A percentile compares a stretch with the other conserved stretches of the same genome.
These are phyloP conservation scores for Micromonas commoda DNA, from an alignment of 139 green algal species.

Conservation along the genomic window DNA sequence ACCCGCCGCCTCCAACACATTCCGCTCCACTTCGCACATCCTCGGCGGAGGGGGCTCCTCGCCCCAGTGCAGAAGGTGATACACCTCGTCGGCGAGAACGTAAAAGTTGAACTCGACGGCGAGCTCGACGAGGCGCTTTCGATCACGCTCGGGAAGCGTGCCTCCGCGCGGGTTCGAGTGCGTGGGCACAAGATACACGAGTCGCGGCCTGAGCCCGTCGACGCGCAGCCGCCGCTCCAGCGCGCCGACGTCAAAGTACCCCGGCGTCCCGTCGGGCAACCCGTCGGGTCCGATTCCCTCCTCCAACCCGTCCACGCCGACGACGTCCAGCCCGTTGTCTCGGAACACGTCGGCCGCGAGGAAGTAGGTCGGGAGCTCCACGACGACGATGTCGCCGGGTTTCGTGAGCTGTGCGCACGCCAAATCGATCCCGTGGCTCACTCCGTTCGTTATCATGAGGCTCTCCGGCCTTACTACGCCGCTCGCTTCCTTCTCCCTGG, in stretches of 20 bases:
- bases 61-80: background rate
- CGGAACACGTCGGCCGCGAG: background rate
- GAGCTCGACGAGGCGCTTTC: background rate
- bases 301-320: background rate
- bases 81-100: constrained; percentile 9
- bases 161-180: background rate
- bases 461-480: background rate
- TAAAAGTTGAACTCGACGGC: background rate
- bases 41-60: background rate
- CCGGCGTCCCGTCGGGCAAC: too few relatives aligned
- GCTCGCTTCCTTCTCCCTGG: background rate
- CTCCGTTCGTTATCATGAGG: background rate
- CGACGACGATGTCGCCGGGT: background rate
- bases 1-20: background rate
- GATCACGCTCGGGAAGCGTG: background rate
- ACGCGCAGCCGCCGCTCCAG: background rate
- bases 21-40: background rate
- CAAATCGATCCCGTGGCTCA: background rate
- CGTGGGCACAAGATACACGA: constrained; percentile 1
- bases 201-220: background rate
- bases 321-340: constrained; percentile 4
- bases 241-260: background rate
- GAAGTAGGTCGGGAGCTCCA: constrained; percentile 1
- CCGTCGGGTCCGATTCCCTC: too few relatives aligned
- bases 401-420: background rate